Base-by-base conservation (phyloP, 495 filamentous ascomycete genomes). In the Aspergillus taichungensis region DNA sequence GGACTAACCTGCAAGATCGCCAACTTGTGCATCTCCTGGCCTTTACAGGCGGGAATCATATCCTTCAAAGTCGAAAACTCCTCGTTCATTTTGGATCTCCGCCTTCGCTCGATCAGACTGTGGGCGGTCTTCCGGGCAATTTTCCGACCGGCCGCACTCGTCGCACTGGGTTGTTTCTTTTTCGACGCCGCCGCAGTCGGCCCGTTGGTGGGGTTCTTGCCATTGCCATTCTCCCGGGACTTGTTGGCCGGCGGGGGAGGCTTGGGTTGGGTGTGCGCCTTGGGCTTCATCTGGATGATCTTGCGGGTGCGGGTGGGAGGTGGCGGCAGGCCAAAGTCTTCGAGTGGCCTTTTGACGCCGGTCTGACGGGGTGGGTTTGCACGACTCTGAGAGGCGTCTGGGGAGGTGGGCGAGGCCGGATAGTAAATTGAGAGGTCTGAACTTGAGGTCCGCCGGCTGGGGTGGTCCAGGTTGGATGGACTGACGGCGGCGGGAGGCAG, bases 31-130 rank as follows among this genome's bases (percentile, higher is more conserved):
- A 98, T 98, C 56, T 95, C 89, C 47, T 87, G 83, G 13, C 88
- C 88, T 28, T 50, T 61, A 57, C 92, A 97, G 1, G 92, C 94
- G 1, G 94, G 94, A 52, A 98, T 94, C 84, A 98, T 85, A 58
- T 84, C 79, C 68, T 96, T 97, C 47, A 98, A 68, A 11, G 92
- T 84, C 1, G 78, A 83, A 68, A 98, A 98, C 64, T 97, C 92
- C 56, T 97, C 92, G 55, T 98, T 98, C 92, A 98, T 98, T 72
- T 97, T 98, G 5, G 87, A 94, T 40, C 92, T 74, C 51, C 92
- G 72, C 38, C 94, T 69, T 11, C 92, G 77, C 67, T 98, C 92
- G 56, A 98, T 98, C 53, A 97, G 62, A 52, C 87, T 94, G 56
- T 98, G 92, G 3, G 92, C 92, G 1, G 94, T 98, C 63, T 97